Conservation (phyloP, 805 yeast species). For the Lachancea waltii region DNA sequence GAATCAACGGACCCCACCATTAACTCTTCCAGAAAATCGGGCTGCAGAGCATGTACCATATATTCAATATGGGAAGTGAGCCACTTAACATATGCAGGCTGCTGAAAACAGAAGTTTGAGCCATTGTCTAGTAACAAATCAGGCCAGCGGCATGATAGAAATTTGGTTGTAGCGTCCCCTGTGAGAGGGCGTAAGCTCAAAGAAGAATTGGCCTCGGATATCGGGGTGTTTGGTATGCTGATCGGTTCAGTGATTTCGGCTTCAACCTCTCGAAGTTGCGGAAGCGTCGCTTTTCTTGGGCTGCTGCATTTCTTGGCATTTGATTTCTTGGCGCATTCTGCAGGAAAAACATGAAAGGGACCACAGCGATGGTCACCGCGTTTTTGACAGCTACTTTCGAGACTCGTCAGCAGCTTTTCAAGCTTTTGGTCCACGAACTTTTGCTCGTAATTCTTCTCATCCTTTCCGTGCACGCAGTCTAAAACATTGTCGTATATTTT, state of each 20-base stretch:
- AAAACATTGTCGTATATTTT: slow-evolving; percentile 27
- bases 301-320: too few species aligned
- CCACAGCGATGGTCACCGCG: slow-evolving; percentile 1
- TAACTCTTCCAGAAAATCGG: slow-evolving; percentile 5
- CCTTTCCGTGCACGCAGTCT: slow-evolving; percentile 19
- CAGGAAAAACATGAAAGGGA: slow-evolving; percentile 6
- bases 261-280: neutral
- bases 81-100: slow-evolving; percentile 8
- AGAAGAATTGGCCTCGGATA: slow-evolving; percentile 3
- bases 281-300: neutral
- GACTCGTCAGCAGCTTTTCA: neutral
- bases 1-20: slow-evolving; percentile 1
- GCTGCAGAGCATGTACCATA: neutral
- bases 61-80: slow-evolving; percentile 1
- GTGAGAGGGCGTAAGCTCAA: neutral
- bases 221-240: slow-evolving; percentile 7
- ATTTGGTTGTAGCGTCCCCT: neutral
- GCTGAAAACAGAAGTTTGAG: slow-evolving; percentile 8
- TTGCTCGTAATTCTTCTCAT: slow-evolving; percentile 16
- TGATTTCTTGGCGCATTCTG: neutral
- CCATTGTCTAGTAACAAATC: slow-evolving; percentile 3
- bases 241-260: neutral
- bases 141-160: slow-evolving; percentile 5
- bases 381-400: slow-evolving; percentile 1
- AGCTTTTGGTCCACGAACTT: slow-evolving; percentile 17